Conservation (phyloP, 192 early-diverging fungal genomes). For the Entomortierella parvispora region DNA sequence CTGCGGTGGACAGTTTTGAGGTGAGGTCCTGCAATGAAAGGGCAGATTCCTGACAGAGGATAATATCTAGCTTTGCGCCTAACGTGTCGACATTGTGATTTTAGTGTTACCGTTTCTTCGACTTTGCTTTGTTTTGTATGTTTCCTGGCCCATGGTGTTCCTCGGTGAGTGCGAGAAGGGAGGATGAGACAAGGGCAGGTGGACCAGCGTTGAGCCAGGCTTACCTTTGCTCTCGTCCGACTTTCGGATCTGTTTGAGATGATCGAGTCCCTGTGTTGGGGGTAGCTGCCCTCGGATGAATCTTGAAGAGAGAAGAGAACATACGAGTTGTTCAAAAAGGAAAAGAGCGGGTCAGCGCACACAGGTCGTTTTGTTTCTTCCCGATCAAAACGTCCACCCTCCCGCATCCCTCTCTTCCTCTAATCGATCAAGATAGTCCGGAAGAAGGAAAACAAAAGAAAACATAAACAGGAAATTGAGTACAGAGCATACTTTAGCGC, state of each 20-base stretch:
- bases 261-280: conserved; percentile 48
- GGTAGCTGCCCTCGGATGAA: conserved; percentile 59
- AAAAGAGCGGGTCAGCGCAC: no score
- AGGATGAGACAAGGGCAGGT: neutral
- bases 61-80: conserved; percentile 39
- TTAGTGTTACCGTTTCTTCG: neutral
- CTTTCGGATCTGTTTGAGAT: conserved; percentile 58
- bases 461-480: neutral
- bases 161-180: neutral
- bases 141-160: no score
- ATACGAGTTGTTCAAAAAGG: no score
- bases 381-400: no score
- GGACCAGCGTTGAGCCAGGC: no score
- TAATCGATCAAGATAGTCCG: no score
- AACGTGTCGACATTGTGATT: neutral
- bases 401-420: no score
- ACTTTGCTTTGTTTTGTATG: neutral
- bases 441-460: neutral
- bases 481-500: conserved; percentile 30
- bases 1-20: conserved; percentile 24
- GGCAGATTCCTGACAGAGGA: conserved; percentile 45
- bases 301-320: conserved; percentile 23
- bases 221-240: conserved; percentile 15
- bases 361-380: no score
- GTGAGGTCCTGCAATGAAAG: conserved; percentile 32